These are phyloP conservation scores for Colletotrichum sp. DNA, from an alignment of 2,329 filamentous ascomycete species.

Conservation along the genomic window DNA sequence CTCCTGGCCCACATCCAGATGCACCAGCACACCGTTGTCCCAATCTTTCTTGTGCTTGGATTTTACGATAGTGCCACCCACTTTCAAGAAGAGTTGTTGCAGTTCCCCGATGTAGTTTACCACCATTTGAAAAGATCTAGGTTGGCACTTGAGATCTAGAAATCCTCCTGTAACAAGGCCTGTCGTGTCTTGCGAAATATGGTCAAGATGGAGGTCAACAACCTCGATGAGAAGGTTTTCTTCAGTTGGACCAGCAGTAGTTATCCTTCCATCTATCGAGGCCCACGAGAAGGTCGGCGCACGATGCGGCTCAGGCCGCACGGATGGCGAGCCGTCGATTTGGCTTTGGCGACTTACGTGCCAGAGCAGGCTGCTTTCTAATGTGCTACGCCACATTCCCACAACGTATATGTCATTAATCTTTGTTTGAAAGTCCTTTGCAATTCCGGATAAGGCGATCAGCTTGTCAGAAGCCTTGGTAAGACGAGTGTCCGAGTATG, in stretches of 20 bases:
- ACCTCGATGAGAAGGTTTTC: not conserved
- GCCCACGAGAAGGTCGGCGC: not conserved
- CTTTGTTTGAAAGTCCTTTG: not conserved
- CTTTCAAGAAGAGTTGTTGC: not conserved
- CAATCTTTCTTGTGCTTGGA: not conserved
- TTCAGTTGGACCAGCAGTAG: rapidly evolving
- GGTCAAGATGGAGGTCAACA: not conserved
- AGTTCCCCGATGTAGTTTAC: not conserved
- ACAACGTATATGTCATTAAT: not conserved
- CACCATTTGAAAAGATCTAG: not conserved
- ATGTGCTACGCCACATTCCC: not conserved
- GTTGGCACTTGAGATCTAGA: not conserved
- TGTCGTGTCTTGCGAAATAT: not conserved
- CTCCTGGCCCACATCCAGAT: not conserved
- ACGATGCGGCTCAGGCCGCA: not conserved
- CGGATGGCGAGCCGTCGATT: not conserved
- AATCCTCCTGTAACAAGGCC: not conserved
- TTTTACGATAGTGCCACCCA: not conserved
- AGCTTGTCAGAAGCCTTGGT: not conserved
- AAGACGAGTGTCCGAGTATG: not conserved
- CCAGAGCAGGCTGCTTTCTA: not conserved
- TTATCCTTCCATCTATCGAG: not conserved
- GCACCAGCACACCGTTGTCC: not conserved
- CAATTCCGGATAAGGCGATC: not conserved
- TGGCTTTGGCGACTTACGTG: not conserved